These are phyloP conservation scores for Fonsecaea monophora DNA, from an alignment of 2,329 filamentous ascomycete species.

Conservation along the genomic window DNA sequence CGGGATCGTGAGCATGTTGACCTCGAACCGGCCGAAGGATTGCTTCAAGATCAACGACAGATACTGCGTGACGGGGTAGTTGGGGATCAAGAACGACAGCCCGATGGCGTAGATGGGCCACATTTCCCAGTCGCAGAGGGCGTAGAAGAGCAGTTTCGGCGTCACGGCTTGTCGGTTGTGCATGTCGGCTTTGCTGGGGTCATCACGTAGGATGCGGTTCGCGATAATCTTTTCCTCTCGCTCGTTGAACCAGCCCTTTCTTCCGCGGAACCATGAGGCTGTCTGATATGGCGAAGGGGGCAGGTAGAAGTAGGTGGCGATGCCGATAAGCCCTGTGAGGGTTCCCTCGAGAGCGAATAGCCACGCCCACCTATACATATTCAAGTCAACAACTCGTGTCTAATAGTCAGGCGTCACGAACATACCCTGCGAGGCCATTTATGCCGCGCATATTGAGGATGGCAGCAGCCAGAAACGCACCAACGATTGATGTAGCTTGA, in stretches of 20 bases:
- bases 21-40: constrained; percentile 65
- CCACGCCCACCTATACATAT: constrained; percentile 36
- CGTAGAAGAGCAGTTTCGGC: constrained; percentile 55
- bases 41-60: constrained; percentile 64
- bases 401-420: not conserved
- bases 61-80: constrained; percentile 51
- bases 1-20: constrained; percentile 68
- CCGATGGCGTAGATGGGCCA: constrained; percentile 61
- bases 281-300: constrained; percentile 68
- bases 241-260: constrained; percentile 68
- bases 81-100: constrained; percentile 47
- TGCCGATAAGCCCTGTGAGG: constrained; percentile 49
- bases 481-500: constrained; percentile 46
- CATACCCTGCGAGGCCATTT: constrained; percentile 41
- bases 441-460: constrained; percentile 46
- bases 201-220: constrained; percentile 49
- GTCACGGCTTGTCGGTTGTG: constrained; percentile 47
- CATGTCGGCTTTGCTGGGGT: constrained; percentile 53
- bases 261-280: constrained; percentile 43
- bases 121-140: constrained; percentile 61
- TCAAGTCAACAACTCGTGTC: not conserved
- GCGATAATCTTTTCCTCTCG: constrained; percentile 72
- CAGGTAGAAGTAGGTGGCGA: constrained; percentile 56
- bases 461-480: constrained; percentile 53
- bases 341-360: constrained; percentile 47